Evolutionary conservation across 2,329 filamentous ascomycete species (phyloP), one percentile per base, ranked within the genome.

Genomic region (Penicillium capsulatum): DNA sequence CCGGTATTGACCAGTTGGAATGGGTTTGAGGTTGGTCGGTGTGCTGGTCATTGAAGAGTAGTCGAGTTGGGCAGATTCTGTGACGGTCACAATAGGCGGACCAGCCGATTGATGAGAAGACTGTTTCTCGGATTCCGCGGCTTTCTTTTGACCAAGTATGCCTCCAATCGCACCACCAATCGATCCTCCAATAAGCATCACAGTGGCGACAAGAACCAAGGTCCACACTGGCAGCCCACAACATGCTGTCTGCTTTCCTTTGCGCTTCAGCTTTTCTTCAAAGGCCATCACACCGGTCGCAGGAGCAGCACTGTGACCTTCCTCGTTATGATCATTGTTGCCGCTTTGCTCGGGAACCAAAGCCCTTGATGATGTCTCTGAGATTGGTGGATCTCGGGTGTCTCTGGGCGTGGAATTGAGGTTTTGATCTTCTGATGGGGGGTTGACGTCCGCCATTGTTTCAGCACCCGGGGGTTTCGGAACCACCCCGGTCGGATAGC

Each of bases 401-500:
- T 53, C 53, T 34, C 49, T 49, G 22, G 47, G 51, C n/a, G 40
- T 43, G 17, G 44, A 38, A 38, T 49, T 69, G 19, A 83, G 67
- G 2, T 71, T 57, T 17, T 72, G 65, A 14, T 84, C 66, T 34
- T 73, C 71, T 1, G 70, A 48, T 2, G 80, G 77, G 2, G 71
- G 50, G 5, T 73, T 48, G 22, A 51, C 44, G 46, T 53, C 55
- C 7, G 29, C 44, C 17, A 53, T 45, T 17, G 44, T 41, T 36
- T 58, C 55, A 31, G 50, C 44, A 17, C 68, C 68, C 17, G 70
- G 67, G 2, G 59, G 55, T 77, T 88, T 72, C 63, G 77, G 59
- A 59, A 76, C 64, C 67, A 82, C 71, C 40, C 87, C 84, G 36
- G 94, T 86, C 2, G 90, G 87, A 64, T 94, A 96, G 61, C 88